Evolutionary conservation across 768 basidiomycete genomes (phyloP).

Genomic region (Boletus huronensis): DNA sequence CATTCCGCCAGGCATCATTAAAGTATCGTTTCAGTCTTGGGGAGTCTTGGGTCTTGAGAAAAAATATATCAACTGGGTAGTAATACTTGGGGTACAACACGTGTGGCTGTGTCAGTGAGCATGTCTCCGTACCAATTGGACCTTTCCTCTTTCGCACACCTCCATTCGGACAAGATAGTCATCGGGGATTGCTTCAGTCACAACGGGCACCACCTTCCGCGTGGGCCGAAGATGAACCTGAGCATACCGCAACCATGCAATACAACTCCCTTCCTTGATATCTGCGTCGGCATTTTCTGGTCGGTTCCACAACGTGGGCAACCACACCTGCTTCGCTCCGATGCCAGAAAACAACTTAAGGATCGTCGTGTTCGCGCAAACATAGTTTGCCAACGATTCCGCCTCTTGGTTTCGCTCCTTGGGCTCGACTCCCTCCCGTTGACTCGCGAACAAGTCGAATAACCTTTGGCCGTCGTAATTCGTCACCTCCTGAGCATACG

Average conservation of each 20-base stretch:
- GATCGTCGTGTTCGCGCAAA: neutral
- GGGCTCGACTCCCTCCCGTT: neutral
- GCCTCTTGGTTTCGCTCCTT: conserved; percentile 3
- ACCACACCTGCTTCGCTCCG: neutral
- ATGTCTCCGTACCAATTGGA: neutral
- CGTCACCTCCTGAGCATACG: neutral
- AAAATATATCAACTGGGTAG: neutral
- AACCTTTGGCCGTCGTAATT: neutral
- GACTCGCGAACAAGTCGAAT: conserved; percentile 5
- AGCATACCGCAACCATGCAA: conserved; percentile 1
- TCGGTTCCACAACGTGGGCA: conserved; percentile 1
- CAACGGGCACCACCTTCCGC: neutral
- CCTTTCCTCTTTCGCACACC: neutral
- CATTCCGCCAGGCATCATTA: neutral
- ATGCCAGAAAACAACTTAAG: conserved; percentile 2
- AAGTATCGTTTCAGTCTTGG: neutral
- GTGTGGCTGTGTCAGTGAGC: neutral
- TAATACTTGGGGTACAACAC: too few relatives aligned
- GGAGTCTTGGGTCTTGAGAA: neutral
- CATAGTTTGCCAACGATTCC: neutral
- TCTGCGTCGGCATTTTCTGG: neutral
- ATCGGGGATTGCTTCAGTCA: neutral
- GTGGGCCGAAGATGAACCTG: neutral
- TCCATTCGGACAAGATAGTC: neutral
- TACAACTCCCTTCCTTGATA: conserved; percentile 1